phyloP scores from a whole-genome alignment of 2,329 filamentous ascomycete species.

The Verticillium dahliae region DNA sequence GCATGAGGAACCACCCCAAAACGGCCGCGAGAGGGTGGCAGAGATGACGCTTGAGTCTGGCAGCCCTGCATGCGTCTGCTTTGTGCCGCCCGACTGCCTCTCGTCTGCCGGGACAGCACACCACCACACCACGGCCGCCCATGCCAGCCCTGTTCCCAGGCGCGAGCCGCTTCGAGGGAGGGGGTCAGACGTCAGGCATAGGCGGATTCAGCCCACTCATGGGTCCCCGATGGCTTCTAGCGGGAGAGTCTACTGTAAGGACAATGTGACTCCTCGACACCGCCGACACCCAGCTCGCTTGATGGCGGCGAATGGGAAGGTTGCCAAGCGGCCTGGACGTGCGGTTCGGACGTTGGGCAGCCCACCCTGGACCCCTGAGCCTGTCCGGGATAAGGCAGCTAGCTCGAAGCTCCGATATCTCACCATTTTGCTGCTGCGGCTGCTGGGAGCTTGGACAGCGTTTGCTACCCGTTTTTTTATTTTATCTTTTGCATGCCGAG shows the following conservation, averaged over 20 bases:
- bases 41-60: background rate
- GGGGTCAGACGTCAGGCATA: background rate
- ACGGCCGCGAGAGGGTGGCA: no score
- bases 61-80: background rate
- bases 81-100: background rate
- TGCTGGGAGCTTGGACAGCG: background rate
- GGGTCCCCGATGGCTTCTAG: background rate
- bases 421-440: no score
- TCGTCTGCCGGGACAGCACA: background rate
- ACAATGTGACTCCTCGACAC: background rate
- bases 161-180: no score
- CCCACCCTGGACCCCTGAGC: background rate
- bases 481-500: background rate
- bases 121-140: background rate
- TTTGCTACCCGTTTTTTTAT: background rate
- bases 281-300: background rate
- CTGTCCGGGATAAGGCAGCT: background rate
- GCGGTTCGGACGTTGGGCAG: background rate
- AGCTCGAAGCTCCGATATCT: background rate
- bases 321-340: background rate
- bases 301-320: background rate
- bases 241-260: background rate
- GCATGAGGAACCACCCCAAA: background rate
- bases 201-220: background rate
- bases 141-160: no score